A percentile compares a stretch with the other conserved stretches of the same genome.
Evolutionary conservation across 164 flowering plant genomes (phyloP).

Genomic region (Umbellularia californica): DNA sequence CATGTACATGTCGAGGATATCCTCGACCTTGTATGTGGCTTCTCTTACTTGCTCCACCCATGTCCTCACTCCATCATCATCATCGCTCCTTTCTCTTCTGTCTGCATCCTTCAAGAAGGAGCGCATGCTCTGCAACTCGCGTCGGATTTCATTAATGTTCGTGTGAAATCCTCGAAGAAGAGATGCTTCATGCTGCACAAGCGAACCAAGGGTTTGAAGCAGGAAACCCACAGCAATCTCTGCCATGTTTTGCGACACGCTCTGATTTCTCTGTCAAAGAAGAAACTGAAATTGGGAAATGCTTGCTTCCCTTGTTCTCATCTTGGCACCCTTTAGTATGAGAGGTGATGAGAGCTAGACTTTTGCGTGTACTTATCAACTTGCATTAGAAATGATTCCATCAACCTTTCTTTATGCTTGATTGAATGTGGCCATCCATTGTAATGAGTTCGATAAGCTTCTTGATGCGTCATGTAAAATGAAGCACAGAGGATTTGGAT

Average conservation of each 20-base stretch:
- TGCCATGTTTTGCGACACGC: background rate
- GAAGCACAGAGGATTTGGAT: too few species aligned
- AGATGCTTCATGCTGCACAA: background rate
- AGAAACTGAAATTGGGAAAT: too few species aligned
- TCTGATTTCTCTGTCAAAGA: too few species aligned
- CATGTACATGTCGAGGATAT: background rate
- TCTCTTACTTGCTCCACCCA: background rate
- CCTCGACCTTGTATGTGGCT: background rate
- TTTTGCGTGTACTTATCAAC: too few species aligned
- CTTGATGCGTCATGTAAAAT: too few species aligned
- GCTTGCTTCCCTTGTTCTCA: too few species aligned
- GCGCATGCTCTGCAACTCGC: constrained; percentile 26
- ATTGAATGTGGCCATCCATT: too few species aligned
- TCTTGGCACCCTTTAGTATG: too few species aligned
- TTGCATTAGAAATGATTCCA: too few species aligned
- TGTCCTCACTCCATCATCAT: background rate
- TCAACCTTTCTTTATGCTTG: too few species aligned
- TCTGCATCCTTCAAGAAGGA: constrained; percentile 6
- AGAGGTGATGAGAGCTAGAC: too few species aligned
- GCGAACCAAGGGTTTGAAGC: background rate
- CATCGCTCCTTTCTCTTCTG: background rate
- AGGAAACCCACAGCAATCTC: background rate
- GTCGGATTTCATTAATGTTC: constrained; percentile 1
- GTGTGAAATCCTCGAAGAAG: background rate
- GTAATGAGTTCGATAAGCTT: too few species aligned